Evolutionary conservation across 768 basidiomycete species (phyloP).

Genomic region (Russula olivacea): DNA sequence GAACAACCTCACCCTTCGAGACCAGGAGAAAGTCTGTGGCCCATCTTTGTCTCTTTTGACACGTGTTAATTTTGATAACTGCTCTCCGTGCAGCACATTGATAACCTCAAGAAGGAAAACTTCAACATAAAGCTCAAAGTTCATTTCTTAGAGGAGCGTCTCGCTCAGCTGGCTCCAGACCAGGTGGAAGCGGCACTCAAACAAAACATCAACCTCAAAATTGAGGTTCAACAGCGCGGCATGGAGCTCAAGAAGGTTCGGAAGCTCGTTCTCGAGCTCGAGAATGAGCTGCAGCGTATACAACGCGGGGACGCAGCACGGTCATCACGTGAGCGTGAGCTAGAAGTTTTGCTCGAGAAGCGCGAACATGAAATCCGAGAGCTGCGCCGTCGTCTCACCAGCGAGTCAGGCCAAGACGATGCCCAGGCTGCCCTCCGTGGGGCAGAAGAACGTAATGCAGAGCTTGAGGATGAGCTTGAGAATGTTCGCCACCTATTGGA

Average conservation of each 20-base stretch:
- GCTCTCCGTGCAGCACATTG: conserved; percentile 63
- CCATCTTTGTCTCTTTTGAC: background rate
- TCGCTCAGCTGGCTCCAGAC: conserved; percentile 84
- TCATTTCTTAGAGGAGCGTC: conserved; percentile 89
- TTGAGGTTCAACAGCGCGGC: conserved; percentile 83
- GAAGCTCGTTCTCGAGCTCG: conserved; percentile 79
- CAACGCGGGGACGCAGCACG: conserved; percentile 44
- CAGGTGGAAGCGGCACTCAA: conserved; percentile 88
- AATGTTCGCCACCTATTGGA: conserved; percentile 61
- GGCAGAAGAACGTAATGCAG: conserved; percentile 53
- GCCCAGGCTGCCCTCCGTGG: conserved; percentile 42
- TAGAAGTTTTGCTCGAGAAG: conserved; percentile 72
- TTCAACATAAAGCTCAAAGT: conserved; percentile 95
- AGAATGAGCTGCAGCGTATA: conserved; percentile 68
- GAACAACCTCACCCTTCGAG: conserved; percentile 72
- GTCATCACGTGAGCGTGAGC: conserved; percentile 57
- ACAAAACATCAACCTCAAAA: conserved; percentile 90
- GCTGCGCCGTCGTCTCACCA: conserved; percentile 46
- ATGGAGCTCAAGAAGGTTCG: conserved; percentile 90
- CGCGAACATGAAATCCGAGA: conserved; percentile 65
- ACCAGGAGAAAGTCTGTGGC: conserved; percentile 85
- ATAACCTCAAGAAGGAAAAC: conserved; percentile 94
- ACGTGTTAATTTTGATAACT: background rate
- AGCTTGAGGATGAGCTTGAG: conserved; percentile 70
- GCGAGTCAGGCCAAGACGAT: conserved; percentile 38